These are phyloP conservation scores for Crithidia fasciculata DNA, from an alignment of 208 protist genomes.

Conservation along the genomic window DNA sequence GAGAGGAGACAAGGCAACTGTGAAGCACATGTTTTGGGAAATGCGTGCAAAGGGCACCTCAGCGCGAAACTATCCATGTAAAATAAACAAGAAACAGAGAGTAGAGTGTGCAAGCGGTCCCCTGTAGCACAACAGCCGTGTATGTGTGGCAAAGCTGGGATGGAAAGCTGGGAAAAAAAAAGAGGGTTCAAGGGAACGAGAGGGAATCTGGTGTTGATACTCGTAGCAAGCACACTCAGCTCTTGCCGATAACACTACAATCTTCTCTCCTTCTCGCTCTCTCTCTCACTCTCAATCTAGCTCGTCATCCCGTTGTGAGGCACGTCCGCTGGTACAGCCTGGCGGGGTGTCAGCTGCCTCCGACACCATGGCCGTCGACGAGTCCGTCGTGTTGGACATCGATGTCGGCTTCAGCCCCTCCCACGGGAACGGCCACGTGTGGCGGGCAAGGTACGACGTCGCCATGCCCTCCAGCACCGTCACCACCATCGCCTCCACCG, in stretches of 20 bases:
- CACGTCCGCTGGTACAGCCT: neutral
- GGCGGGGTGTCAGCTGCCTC: conserved; percentile 26
- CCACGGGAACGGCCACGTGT: conserved; percentile 73
- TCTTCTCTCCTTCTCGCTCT: neutral
- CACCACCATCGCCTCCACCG: conserved; percentile 47
- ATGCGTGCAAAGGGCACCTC: too few species aligned
- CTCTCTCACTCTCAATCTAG: conserved; percentile 4
- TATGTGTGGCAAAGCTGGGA: neutral
- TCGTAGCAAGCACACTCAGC: neutral
- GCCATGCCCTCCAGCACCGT: conserved; percentile 57
- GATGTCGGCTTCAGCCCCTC: conserved; percentile 14
- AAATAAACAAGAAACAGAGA: neutral
- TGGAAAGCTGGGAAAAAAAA: neutral
- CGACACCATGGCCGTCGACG: conserved; percentile 29
- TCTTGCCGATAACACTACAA: neutral
- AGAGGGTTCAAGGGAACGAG: neutral
- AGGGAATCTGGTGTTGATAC: neutral
- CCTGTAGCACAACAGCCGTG: neutral
- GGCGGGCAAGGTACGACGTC: conserved; percentile 63
- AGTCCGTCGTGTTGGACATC: conserved; percentile 21
- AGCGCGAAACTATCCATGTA: too few species aligned
- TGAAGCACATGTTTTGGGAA: neutral
- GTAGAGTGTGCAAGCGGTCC: neutral
- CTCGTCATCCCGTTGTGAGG: conserved; percentile 6
- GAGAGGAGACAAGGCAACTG: neutral